Evolutionary conservation across 768 basidiomycete species (phyloP), one percentile per base, ranked within the genome.

Genomic region (Podaxis sp.): DNA sequence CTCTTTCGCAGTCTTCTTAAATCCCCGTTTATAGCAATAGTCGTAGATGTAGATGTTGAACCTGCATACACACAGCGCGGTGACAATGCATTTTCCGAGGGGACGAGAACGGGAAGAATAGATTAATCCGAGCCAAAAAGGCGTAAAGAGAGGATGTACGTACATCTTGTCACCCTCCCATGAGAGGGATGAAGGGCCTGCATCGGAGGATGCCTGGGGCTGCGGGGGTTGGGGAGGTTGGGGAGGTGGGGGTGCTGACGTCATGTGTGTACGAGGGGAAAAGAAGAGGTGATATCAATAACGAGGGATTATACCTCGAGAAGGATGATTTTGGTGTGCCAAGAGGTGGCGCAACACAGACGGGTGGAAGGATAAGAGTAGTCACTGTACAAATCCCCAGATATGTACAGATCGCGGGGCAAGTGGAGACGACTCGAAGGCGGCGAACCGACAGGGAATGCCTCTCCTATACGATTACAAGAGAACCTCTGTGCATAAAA

Each of bases 131-230:
- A 50, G 42, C 11, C 50, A 55, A 46, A 53, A 59, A 25, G 40
- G 21, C 16, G 40, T 44, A 50, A 62, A 60, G 59, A 52, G 50
- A 57, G 63, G 62, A 63, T 56, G 53, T 48, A 79, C 84, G 62
- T 62, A 91, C 91, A 92, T 92, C 75, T 80, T 88, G 77, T 93
- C 91, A 59, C 90, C 90, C 69, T 92, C 91, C 91, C 91, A 93
- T 61, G 87, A 84, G 21, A 85, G 69, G 40, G 67, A 32, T 16
- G 67, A n/a, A 46, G 38, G 25, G 54, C 16, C 57, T 11, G 61
- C 59, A 52, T 59, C 67, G 16, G 72, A 61, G 23, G 62, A 55
- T 40, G 66, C 63, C 40, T 70, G 66, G 53, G 67, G 66, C 55
- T 67, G 65, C 25, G 67, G 65, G 23, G 66, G 67, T 55, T 62